A percentile compares a stretch with the other conserved stretches of the same genome.
Conservation (phyloP, 352 stramenopile species). For the Phytophthora sansomeana region DNA sequence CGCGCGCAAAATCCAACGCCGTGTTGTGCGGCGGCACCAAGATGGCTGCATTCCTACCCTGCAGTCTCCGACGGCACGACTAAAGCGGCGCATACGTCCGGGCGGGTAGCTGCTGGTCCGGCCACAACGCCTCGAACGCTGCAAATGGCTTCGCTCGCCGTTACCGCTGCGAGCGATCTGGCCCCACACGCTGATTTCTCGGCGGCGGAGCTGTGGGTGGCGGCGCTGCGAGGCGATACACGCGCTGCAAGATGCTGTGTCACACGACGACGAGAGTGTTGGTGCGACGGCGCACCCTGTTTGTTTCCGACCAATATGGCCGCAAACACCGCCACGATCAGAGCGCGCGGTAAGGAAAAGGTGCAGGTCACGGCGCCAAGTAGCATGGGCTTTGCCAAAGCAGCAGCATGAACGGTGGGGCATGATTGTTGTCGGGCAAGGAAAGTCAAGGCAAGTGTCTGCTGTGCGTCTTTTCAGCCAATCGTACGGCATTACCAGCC, state of each 20-base stretch:
- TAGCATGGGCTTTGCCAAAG: no score
- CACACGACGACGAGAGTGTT: not conserved
- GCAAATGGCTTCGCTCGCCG: constrained; percentile 24
- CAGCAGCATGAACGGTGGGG: not conserved
- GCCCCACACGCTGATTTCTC: constrained; percentile 22
- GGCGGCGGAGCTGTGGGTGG: not conserved
- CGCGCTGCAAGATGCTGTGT: not conserved
- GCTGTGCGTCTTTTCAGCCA: no score
- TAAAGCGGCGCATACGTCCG: constrained; percentile 10
- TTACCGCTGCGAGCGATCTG: not conserved
- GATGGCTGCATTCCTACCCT: not conserved
- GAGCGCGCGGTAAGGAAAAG: not conserved
- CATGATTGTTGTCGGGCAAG: no score
- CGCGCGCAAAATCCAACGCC: constrained; percentile 22
- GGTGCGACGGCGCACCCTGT: not conserved
- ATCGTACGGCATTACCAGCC: not conserved
- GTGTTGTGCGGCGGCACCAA: not conserved
- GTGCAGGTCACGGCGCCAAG: not conserved
- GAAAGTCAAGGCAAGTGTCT: not conserved
- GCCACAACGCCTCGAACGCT: constrained; percentile 23
- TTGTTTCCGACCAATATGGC: no score
- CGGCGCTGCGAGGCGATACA: not conserved
- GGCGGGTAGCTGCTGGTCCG: constrained; percentile 1
- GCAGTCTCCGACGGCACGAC: constrained; percentile 7
- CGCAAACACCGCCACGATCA: constrained; percentile 7